Conservation (phyloP, 2,329 filamentous ascomycete genomes). For the Microdochium nivale region DNA sequence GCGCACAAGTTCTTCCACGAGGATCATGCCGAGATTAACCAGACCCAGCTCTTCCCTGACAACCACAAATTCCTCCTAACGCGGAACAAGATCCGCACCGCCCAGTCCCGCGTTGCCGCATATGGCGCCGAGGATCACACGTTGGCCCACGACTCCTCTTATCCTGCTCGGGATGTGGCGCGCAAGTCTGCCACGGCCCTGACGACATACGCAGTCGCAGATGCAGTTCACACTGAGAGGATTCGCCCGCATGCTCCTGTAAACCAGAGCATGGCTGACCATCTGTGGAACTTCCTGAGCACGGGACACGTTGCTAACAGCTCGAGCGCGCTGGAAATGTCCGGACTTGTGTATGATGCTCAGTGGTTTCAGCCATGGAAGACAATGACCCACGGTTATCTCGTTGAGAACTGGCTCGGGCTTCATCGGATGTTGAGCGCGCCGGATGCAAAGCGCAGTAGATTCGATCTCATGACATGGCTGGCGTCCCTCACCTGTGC, state of each 20-base stretch:
- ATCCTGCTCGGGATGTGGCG: conserved; percentile 20
- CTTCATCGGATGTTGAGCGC: not conserved
- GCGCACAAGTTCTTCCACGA: conserved; percentile 19
- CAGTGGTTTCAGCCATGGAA: not conserved
- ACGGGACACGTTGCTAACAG: not conserved
- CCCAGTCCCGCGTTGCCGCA: conserved; percentile 15
- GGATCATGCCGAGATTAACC: conserved; percentile 1
- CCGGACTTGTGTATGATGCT: not conserved
- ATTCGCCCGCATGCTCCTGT: not conserved
- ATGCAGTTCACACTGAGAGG: not conserved
- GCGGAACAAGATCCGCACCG: not conserved
- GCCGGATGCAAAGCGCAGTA: not conserved
- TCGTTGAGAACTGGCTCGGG: not conserved
- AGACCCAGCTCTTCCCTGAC: not conserved
- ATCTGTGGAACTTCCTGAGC: not conserved
- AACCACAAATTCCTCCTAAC: conserved; percentile 14
- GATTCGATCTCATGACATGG: not conserved
- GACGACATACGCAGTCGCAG: not conserved
- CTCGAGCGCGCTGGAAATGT: not conserved
- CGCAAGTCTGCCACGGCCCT: not conserved
- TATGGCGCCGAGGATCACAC: conserved; percentile 30
- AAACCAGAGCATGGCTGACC: not conserved
- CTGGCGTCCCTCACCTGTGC: not conserved
- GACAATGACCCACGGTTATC: not conserved
- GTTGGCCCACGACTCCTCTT: conserved; percentile 16